phyloP scores from a whole-genome alignment of 768 basidiomycete genomes.

The Rhodosporidiobolus sp. region DNA sequence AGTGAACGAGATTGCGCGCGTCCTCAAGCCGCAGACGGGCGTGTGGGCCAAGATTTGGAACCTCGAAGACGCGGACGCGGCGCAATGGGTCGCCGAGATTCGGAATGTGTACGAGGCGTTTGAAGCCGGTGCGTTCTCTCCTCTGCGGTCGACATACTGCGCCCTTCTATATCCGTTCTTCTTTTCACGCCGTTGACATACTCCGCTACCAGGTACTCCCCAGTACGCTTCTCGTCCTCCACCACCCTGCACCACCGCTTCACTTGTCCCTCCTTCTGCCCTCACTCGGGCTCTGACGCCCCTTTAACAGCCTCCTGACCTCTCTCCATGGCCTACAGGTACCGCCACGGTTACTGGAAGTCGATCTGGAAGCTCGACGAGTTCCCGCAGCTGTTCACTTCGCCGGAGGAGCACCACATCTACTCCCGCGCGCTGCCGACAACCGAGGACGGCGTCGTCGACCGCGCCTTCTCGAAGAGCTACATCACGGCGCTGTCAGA shows the following conservation, averaged over 20 bases:
- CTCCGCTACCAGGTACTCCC: conserved; percentile 7
- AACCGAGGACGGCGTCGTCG: conserved; percentile 59
- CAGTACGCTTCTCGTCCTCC: neutral
- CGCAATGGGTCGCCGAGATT: conserved; percentile 67
- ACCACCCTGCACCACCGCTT: no score
- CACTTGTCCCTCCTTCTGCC: no score
- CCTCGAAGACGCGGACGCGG: conserved; percentile 68
- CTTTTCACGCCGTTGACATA: no score
- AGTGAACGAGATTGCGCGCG: conserved; percentile 69
- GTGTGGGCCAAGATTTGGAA: conserved; percentile 80
- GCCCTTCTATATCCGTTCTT: no score
- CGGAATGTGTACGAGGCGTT: conserved; percentile 56
- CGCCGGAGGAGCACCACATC: conserved; percentile 53
- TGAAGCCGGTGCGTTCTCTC: conserved; percentile 60
- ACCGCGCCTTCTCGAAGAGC: conserved; percentile 76
- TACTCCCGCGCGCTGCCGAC: conserved; percentile 59
- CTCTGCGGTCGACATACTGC: conserved; percentile 74
- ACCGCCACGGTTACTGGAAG: conserved; percentile 35
- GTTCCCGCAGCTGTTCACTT: conserved; percentile 54
- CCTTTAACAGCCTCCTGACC: no score
- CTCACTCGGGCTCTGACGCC: no score
- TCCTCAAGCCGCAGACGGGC: conserved; percentile 69
- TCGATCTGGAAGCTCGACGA: conserved; percentile 45
- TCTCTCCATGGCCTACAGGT: neutral
- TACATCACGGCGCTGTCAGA: conserved; percentile 68